phyloP scores from a whole-genome alignment of 2,329 filamentous ascomycete genomes.

The Pseudogymnoascus sp. region DNA sequence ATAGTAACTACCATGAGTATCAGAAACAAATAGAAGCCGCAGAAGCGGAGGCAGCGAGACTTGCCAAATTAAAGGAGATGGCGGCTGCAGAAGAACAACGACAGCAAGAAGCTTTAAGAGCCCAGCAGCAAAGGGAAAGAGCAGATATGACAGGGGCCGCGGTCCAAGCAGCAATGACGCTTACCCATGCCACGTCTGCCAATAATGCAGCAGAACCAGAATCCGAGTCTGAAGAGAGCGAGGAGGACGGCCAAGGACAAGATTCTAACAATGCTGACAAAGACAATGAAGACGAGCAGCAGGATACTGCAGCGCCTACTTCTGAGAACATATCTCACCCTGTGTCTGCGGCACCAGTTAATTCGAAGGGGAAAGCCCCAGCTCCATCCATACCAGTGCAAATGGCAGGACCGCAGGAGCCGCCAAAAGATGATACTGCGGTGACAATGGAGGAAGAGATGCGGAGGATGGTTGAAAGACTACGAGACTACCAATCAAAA shows the following conservation, averaged over 20 bases:
- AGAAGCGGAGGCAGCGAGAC: neutral
- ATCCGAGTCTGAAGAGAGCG: neutral
- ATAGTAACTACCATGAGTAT: conserved; percentile 13
- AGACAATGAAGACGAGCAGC: neutral
- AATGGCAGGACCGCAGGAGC: neutral
- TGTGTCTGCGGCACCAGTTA: neutral
- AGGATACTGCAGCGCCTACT: neutral
- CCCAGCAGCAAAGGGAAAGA: neutral
- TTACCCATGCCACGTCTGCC: neutral
- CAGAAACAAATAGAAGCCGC: conserved; percentile 10
- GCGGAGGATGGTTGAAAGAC: conserved; percentile 32
- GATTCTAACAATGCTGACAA: neutral
- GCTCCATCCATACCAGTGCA: neutral
- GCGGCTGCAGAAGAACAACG: neutral
- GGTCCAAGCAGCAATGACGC: neutral
- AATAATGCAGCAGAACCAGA: neutral
- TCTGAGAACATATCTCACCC: neutral
- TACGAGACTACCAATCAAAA: conserved; percentile 46
- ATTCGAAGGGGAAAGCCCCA: neutral
- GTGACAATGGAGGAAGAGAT: conserved; percentile 13
- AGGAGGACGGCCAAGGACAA: neutral
- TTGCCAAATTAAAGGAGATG: neutral
- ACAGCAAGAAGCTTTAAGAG: neutral
- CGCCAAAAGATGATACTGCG: neutral
- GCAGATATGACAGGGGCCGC: neutral